Evolutionary conservation across 2,329 filamentous ascomycete genomes (phyloP), one percentile per base, ranked within the genome.

Genomic region (Penicillium sp.): DNA sequence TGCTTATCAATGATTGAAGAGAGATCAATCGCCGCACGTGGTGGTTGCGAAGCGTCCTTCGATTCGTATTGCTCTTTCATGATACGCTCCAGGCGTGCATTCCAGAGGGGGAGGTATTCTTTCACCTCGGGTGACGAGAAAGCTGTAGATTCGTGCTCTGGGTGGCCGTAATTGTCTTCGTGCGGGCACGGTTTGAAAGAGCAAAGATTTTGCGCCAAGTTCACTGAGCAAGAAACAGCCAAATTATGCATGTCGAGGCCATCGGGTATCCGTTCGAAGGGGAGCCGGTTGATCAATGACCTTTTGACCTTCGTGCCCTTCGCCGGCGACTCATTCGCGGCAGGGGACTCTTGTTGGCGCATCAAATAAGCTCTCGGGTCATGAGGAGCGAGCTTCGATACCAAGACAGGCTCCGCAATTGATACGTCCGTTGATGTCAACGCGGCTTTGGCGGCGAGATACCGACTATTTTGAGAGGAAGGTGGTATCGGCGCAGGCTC

Each of bases 311-410:
- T 56, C 3, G 29, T n/a, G 0, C 29, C 29, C 5, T 32, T 24
- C 8, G 34, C 5, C 9, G 5, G 4, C n/a, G 22, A 0, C 7
- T 48, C 21, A 11, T 29, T 13, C 1, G 22, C 22, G 3, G 10
- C 4, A 5, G 39, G 4, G 2, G 39, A 36, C 11, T 16, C 42
- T 5, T 34, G 31, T 16, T 54, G 42, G 2, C 42, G 52, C 14
- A 64, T 57, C 3, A 64, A 38, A 42, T 62, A 62, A 18, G 58
- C 48, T 31, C 62, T 56, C 3, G 62, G 56, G 24, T 65, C 62
- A 10, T 53, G 34, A 3, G 32, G 42, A 5, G 53, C 22, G 9
- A 62, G 40, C 1, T 21, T 31, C 16, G 32, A 44, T 1, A 6
- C 16, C 31, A 29, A 67, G 47, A 44, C 5, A 14, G 45, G 10